Percentiles rank a stretch among this genome's conserved stretches.
Conservation (phyloP, 1,284 basidiomycete species). For the Limonomyces culmigenus region DNA sequence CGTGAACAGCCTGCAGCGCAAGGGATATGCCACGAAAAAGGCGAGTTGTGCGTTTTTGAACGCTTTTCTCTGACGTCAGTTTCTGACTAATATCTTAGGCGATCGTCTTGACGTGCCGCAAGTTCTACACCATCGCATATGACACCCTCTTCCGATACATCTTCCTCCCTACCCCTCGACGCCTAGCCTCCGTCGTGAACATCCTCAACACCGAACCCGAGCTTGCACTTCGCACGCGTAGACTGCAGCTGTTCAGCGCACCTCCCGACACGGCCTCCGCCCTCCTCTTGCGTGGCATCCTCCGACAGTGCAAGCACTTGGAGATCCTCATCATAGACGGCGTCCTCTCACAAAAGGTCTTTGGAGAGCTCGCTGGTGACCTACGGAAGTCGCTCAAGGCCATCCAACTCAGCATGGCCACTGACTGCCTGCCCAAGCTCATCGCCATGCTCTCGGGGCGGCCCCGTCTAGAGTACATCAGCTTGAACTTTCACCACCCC, state of each 20-base stretch:
- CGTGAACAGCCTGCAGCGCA: constrained; percentile 32
- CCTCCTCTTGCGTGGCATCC: not conserved
- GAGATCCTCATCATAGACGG: constrained; percentile 8
- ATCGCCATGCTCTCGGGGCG: constrained; percentile 51
- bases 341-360: constrained; percentile 28
- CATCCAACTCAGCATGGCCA: constrained; percentile 38
- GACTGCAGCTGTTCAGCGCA: not conserved
- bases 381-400: constrained; percentile 35
- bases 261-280: not conserved
- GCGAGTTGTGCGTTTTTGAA: constrained; percentile 16
- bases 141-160: constrained; percentile 50
- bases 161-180: constrained; percentile 25
- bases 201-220: not conserved
- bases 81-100: not conserved
- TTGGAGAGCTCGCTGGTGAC: constrained; percentile 36
- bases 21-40: constrained; percentile 48
- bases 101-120: constrained; percentile 8
- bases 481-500: constrained; percentile 31
- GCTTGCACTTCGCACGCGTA: not conserved
- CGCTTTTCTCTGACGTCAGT: constrained; percentile 2
- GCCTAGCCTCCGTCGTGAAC: not conserved
- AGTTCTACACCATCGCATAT: constrained; percentile 26
- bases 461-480: constrained; percentile 30
- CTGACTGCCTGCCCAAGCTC: constrained; percentile 35
- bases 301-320: not conserved